phyloP scores from a whole-genome alignment of 2,329 filamentous ascomycete genomes.

The Phoma herbarum region DNA sequence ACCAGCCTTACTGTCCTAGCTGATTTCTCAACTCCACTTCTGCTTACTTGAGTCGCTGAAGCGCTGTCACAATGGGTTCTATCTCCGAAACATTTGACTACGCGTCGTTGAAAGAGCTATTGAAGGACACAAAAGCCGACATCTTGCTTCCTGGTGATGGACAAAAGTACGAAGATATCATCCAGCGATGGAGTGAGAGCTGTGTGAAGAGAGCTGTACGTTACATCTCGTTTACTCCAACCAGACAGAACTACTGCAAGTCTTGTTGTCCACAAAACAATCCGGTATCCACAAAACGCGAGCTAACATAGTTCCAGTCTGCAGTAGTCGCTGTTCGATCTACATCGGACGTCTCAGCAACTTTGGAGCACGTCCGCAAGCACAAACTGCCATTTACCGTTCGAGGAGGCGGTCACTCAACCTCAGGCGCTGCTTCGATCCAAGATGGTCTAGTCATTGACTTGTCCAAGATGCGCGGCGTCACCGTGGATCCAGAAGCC shows the following conservation, averaged over 20 bases:
- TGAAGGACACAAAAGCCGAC: slow-evolving; percentile 21
- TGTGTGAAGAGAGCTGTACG: slow-evolving; percentile 28
- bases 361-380: slow-evolving; percentile 33
- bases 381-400: slow-evolving; percentile 60
- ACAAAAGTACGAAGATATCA: slow-evolving; percentile 25
- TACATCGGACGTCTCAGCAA: slow-evolving; percentile 25
- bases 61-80: slow-evolving; percentile 20
- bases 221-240: neutral
- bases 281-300: neutral
- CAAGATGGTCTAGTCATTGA: slow-evolving; percentile 65
- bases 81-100: slow-evolving; percentile 25
- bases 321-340: slow-evolving; percentile 24
- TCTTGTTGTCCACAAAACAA: neutral
- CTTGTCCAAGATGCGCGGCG: slow-evolving; percentile 60
- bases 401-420: slow-evolving; percentile 65
- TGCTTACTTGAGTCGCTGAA: neutral
- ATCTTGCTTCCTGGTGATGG: slow-evolving; percentile 24
- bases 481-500: slow-evolving; percentile 58
- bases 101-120: slow-evolving; percentile 30
- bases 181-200: slow-evolving; percentile 30
- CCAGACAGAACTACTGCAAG: neutral
- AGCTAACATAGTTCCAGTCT: neutral
- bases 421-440: slow-evolving; percentile 60
- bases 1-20: neutral
- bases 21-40: neutral